Evolutionary conservation across 169 alveolate genomes (phyloP), one percentile per base, ranked within the genome.

Genomic region (Cryptosporidium felis): DNA sequence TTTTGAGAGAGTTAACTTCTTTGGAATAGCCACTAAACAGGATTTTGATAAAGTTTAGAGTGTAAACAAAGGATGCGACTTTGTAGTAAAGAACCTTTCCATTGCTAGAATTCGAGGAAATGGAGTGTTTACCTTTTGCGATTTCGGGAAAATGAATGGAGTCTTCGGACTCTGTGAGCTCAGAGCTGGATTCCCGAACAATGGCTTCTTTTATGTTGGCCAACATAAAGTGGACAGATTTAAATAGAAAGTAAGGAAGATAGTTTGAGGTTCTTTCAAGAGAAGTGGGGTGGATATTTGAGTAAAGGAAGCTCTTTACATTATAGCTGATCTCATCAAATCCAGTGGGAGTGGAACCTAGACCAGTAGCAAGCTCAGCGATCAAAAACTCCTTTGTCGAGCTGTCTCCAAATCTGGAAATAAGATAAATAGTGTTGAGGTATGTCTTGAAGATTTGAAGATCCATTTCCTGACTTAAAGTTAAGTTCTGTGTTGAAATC

Each of bases 401-500:
- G 42, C 81, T 65, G 5, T 65, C 32, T 12, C 81, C 81, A 65
- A 65, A 65, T 12, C 81, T 65, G 5, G 81, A 45, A 65, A 65
- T 65, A 23, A 49, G 49, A 49, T 32, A 65, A 26, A 65, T 65
- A 14, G 61, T 65, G 26, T 45, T 46, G n/a, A 18, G 14, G 38
- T 65, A 65, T 46, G 62, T 30, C 38, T 49, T 65, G 0, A 65
- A 30, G 32, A 47, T 44, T 12, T 46, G 40, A 2, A 62, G 14
- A 41, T 62, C 80, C 9, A 46, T 2, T 28, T 65, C 81, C 5
- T 41, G n/a, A 49, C 26, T n/a, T n/a, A 38, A 26, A n/a, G 30
- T 56, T 0, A 3, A 6, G 28, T 41, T 46, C 36, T 65, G 46
- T 14, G 21, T 46, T 28, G 81, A 26, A 26, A 65, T 61, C 45